Evolutionary conservation across 176 grass and related monocot species (phyloP), one percentile per base, ranked within the genome.

Genomic region (Secale cereale): DNA sequence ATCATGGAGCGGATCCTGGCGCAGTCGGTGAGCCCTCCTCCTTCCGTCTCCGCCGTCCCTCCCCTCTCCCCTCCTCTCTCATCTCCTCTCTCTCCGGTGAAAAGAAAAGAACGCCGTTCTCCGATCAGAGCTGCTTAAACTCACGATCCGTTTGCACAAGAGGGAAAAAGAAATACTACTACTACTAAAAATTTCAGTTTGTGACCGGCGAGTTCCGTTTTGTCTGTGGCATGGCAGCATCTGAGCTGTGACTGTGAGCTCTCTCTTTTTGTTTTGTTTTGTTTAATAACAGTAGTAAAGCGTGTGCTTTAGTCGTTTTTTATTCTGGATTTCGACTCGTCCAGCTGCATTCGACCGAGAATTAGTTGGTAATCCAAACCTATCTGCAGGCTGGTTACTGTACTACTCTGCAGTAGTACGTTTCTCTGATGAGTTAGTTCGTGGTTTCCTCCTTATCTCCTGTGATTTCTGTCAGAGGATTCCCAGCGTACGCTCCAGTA

Each of bases 1-100:
- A 92, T 99, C 88, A 99, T 99, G 94, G 97, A 99, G 81, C 87
- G 97, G 76, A 99, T 99, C 90, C 90, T 99, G 66, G 93, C 97
- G 67, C 97, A 97, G 56, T 92, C 97, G 88, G 97, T 96, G 23
- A 84, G 91, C 22, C 79, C 41, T 25, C 79, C 41, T 30, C 15
- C 4, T 1, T 25, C 7, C 7, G 59, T 22, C 1, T 4, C 70
- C 5, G 8, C 23, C 3, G 0, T 10, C 25, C 22, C 1, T 36
- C 37, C 4, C 3, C 57, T 3, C 0, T 7, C 22, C 6, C 2
- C 14, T 16, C 4, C 17, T 4, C 9, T 45, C 14, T 16, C 4
- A 12, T 4, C 9, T 45, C 32, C 33, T 15, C 68, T 2, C 2
- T 56, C 52, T 22, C 35, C 68, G 68, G 68, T 1, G 1, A 36